Percentiles rank a stretch among this genome's conserved stretches.
Conservation (phyloP, 1,139 yeast species). For the Meyerozyma carpophila region DNA sequence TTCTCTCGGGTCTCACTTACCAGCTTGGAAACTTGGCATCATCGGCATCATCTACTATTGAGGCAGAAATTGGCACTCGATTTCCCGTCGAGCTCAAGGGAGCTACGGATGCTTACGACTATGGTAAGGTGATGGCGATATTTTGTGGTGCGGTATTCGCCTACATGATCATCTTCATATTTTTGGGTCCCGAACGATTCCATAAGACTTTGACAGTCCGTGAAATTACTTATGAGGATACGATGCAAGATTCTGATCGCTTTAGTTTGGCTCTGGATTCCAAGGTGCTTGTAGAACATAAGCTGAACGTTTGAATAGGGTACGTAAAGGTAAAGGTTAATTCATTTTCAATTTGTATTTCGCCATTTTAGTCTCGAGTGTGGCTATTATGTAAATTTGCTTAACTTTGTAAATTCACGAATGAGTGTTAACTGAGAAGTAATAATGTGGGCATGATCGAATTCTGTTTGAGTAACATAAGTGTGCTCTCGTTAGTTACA, state of each 20-base stretch:
- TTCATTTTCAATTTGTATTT: too few relatives aligned
- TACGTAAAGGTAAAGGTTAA: too few relatives aligned
- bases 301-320: not conserved
- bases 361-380: too few relatives aligned
- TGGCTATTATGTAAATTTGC: too few relatives aligned
- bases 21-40: slow-evolving; percentile 36
- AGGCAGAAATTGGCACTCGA: slow-evolving; percentile 25
- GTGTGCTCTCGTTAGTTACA: too few relatives aligned
- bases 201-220: slow-evolving; percentile 5
- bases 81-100: slow-evolving; percentile 19
- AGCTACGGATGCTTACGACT: slow-evolving; percentile 20
- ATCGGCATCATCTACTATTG: slow-evolving; percentile 34
- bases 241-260: not conserved
- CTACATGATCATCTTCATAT: slow-evolving; percentile 20
- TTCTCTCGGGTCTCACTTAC: slow-evolving; percentile 33
- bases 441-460: too few relatives aligned
- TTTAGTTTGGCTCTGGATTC: not conserved
- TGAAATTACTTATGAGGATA: not conserved
- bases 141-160: slow-evolving; percentile 34
- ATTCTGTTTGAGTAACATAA: too few relatives aligned
- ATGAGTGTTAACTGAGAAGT: too few relatives aligned
- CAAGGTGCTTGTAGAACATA: not conserved
- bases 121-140: slow-evolving; percentile 35
- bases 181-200: slow-evolving; percentile 29
- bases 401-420: too few relatives aligned